These are phyloP conservation scores for Kuraishia ogatae DNA, from an alignment of 805 yeast genomes.

Conservation along the genomic window DNA sequence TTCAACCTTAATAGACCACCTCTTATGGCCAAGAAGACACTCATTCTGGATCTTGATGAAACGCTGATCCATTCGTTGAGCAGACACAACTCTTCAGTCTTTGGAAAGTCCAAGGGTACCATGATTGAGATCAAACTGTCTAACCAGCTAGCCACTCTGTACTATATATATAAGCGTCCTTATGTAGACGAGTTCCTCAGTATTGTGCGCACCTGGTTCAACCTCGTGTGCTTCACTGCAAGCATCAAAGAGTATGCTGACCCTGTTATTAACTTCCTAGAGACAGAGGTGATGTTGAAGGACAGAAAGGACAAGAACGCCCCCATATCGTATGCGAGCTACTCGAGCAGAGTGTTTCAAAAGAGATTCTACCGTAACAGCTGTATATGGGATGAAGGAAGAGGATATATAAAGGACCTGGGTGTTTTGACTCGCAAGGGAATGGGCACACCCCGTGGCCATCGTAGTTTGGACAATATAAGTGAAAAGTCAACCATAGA, in stretches of 20 bases:
- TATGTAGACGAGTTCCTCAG: slow-evolving; percentile 77
- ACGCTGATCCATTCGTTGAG: slow-evolving; percentile 89
- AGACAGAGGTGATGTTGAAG: slow-evolving; percentile 39
- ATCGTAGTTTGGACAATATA: not conserved
- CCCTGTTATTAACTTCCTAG: slow-evolving; percentile 91
- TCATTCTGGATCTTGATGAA: slow-evolving; percentile 88
- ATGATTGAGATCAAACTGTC: slow-evolving; percentile 75
- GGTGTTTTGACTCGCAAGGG: slow-evolving; percentile 1
- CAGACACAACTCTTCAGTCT: slow-evolving; percentile 37
- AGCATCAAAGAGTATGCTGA: slow-evolving; percentile 93
- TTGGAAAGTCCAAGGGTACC: slow-evolving; percentile 40
- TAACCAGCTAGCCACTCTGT: slow-evolving; percentile 67
- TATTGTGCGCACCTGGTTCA: slow-evolving; percentile 79
- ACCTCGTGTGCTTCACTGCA: slow-evolving; percentile 88
- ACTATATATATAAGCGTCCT: slow-evolving; percentile 88
- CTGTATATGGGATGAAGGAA: slow-evolving; percentile 70
- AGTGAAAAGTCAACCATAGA: slow-evolving; percentile 2
- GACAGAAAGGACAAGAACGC: slow-evolving; percentile 11
- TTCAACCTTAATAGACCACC: slow-evolving; percentile 24
- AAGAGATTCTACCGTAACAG: slow-evolving; percentile 69
- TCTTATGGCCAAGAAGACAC: slow-evolving; percentile 38
- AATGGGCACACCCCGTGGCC: not conserved
- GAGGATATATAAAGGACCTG: slow-evolving; percentile 80
- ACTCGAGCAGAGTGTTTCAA: slow-evolving; percentile 29
- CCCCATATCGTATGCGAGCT: not conserved